Percentiles rank a stretch among this genome's conserved stretches.
Conservation (phyloP, 208 protist species). For the Blechomonas ayalai region DNA sequence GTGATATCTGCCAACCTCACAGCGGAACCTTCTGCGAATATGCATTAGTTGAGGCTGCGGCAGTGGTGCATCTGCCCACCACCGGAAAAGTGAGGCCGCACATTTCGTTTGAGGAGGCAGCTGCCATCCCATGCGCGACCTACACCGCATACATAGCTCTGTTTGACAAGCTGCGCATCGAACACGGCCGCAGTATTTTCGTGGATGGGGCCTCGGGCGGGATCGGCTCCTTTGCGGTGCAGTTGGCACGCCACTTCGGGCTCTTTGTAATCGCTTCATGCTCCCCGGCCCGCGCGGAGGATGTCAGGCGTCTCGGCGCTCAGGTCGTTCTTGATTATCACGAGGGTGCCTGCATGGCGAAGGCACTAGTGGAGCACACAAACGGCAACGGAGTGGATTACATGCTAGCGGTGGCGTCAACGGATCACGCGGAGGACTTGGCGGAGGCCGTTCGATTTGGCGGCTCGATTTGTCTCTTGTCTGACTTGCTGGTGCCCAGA, state of each 20-base stretch:
- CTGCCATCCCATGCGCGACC: constrained; percentile 17
- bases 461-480: constrained; percentile 14
- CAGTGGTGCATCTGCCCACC: constrained; percentile 29
- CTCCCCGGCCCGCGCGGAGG: constrained; percentile 9
- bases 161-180: constrained; percentile 34
- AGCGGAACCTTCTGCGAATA: constrained; percentile 67
- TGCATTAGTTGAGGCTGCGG: constrained; percentile 36
- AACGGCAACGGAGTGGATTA: constrained; percentile 32
- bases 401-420: constrained; percentile 15
- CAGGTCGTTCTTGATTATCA: constrained; percentile 32
- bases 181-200: constrained; percentile 23
- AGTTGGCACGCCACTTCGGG: constrained; percentile 24
- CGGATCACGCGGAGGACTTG: constrained; percentile 3
- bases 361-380: constrained; percentile 13
- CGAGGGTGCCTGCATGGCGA: constrained; percentile 2
- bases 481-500: constrained; percentile 2
- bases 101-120: constrained; percentile 25
- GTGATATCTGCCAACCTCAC: constrained; percentile 11
- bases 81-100: too few species aligned
- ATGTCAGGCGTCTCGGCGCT: constrained; percentile 20
- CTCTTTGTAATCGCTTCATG: constrained; percentile 20
- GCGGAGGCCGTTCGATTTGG: constrained; percentile 20
- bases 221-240: constrained; percentile 22
- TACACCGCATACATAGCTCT: constrained; percentile 35
- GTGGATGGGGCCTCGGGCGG: constrained; percentile 27